Evolutionary conservation across 306 rosid genomes (phyloP), one percentile per base, ranked within the genome.

Genomic region (Vigna hirtella): DNA sequence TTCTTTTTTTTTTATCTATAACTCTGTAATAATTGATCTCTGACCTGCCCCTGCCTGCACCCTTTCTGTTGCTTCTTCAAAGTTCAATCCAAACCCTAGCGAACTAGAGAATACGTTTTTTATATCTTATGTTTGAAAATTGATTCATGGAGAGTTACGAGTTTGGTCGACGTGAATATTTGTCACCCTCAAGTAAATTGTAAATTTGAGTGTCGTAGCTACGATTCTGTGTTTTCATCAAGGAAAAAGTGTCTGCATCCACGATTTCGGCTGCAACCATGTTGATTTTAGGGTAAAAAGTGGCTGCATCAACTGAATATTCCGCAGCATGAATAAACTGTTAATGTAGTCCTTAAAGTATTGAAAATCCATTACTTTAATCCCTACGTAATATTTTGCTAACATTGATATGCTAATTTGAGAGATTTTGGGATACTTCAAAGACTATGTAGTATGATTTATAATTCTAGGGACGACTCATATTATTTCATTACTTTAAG

Each of bases 1-100:
- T 28, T 28, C 3, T 0, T 28, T 28, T 28, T 3, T 30, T 30
- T 3, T 30, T 30, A 28, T 68, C 5, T 49, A 13, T 73, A 7
- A 53, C 49, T 16, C 26, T 8, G 12, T n/a, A n/a, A 64, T 64
- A 64, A 64, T 34, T 63, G 1, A 63, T 2, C 26, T 34, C 48
- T 16, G 28, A 64, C 48, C 24, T 64, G 18, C 42, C 66, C 48
- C 34, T 52, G n/a, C 55, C 55, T 84, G 64, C 34, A 52, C 45
- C 63, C 72, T 74, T 13, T 16, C 82, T 63, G n/a, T 48, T 63
- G 6, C 40, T 48, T 17, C 50, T 57, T 77, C 69, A 24, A 50
- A 43, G 7, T 42, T 71, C 70, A 66, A 51, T 58, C 51, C 36
- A 69, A 78, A 78, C 73, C 79, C 75, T 66, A 38, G 17, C 50